Conservation (phyloP, 352 stramenopile species). For the Peronospora destructor region DNA sequence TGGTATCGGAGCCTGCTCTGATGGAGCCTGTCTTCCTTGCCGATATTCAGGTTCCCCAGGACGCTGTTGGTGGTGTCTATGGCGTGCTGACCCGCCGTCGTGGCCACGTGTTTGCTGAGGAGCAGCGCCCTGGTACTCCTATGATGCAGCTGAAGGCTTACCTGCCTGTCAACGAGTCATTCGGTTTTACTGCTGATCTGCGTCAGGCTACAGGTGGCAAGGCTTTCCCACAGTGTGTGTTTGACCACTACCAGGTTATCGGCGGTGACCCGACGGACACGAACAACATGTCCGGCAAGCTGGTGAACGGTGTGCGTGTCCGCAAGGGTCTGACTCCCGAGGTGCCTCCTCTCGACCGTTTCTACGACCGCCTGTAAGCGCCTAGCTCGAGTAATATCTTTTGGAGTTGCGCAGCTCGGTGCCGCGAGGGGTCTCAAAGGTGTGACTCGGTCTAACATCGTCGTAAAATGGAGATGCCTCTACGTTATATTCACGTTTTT, state of each 20-base stretch:
- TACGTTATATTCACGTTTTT: slow-evolving; percentile 23
- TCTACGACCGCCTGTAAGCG: slow-evolving; percentile 99
- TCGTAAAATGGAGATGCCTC: slow-evolving; percentile 27
- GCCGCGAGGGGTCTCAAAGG: slow-evolving; percentile 17
- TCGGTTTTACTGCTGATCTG: slow-evolving; percentile 98
- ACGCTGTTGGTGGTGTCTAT: slow-evolving; percentile 98
- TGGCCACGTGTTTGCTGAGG: slow-evolving; percentile 98
- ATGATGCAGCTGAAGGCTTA: slow-evolving; percentile 99
- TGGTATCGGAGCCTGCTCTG: slow-evolving; percentile 91
- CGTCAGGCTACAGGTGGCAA: slow-evolving; percentile 98
- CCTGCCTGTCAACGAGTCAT: slow-evolving; percentile 99
- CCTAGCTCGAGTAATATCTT: slow-evolving; percentile 24
- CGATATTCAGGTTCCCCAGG: slow-evolving; percentile 97
- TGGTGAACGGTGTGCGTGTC: slow-evolving; percentile 91
- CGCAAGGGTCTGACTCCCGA: slow-evolving; percentile 96
- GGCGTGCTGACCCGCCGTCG: slow-evolving; percentile 97
- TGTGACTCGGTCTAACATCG: slow-evolving; percentile 25
- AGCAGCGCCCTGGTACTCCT: slow-evolving; percentile 95
- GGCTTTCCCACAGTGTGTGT: slow-evolving; percentile 99
- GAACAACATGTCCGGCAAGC: slow-evolving; percentile 92
- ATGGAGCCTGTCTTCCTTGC: slow-evolving; percentile 98
- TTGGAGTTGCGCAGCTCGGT: slow-evolving; percentile 20
- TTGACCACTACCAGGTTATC: slow-evolving; percentile 98
- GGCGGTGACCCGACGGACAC: slow-evolving; percentile 87
- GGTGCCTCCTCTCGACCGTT: slow-evolving; percentile 96